These are phyloP conservation scores for Apiotrichum siamense DNA, from an alignment of 1,284 basidiomycete species.

Conservation along the genomic window DNA sequence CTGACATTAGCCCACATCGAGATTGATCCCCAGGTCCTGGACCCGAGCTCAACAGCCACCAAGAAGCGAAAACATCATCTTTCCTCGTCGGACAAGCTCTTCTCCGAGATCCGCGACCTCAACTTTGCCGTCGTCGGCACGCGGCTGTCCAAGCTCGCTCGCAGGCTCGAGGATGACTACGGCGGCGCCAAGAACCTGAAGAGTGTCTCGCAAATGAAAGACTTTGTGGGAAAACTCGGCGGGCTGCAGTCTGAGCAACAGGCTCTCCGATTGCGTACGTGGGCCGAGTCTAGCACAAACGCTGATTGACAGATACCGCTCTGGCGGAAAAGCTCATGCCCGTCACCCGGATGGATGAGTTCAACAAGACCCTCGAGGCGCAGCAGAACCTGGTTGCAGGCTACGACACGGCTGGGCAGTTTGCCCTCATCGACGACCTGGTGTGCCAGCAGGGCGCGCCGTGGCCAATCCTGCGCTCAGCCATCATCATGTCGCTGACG, in stretches of 20 bases:
- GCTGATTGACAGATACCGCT: conserved; percentile 64
- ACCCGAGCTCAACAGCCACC: conserved; percentile 51
- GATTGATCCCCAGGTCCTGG: conserved; percentile 71
- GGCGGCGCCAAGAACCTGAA: conserved; percentile 52
- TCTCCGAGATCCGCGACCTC: conserved; percentile 74
- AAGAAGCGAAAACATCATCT: conserved; percentile 84
- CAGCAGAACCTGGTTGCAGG: conserved; percentile 94
- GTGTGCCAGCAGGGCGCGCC: conserved; percentile 77
- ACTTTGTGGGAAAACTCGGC: conserved; percentile 91
- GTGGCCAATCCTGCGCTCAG: conserved; percentile 66
- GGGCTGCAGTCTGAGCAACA: conserved; percentile 88
- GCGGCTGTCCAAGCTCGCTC: conserved; percentile 73
- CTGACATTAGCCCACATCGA: conserved; percentile 71
- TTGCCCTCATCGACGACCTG: conserved; percentile 75
- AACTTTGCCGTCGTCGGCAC: conserved; percentile 93
- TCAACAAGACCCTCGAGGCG: conserved; percentile 87
- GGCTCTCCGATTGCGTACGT: conserved; percentile 74
- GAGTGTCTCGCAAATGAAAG: conserved; percentile 83
- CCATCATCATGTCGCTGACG: conserved; percentile 80
- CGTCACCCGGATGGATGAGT: conserved; percentile 76
- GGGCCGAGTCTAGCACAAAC: conserved; percentile 6
- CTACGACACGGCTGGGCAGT: conserved; percentile 70
- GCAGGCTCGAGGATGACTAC: conserved; percentile 82
- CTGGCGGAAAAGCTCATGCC: conserved; percentile 86
- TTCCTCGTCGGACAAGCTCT: conserved; percentile 72